phyloP scores from a whole-genome alignment of 495 filamentous ascomycete genomes.

The Amorphotheca resinae region DNA sequence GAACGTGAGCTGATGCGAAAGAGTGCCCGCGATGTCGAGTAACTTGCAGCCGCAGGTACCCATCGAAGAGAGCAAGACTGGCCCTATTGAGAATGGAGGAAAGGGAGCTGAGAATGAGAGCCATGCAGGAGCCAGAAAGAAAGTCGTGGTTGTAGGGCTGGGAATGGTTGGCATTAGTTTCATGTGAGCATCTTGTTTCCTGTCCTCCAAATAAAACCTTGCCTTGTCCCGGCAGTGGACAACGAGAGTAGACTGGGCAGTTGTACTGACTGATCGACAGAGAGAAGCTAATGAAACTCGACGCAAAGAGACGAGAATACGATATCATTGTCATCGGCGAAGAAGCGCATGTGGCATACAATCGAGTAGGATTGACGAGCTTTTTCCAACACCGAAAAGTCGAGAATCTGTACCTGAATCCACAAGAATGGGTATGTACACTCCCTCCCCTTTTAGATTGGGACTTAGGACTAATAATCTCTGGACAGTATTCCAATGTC shows the following conservation, averaged over 20 bases:
- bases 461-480: conserved; percentile 1
- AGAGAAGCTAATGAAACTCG: conserved; percentile 84
- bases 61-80: conserved; percentile 10
- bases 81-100: conserved; percentile 18
- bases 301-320: conserved; percentile 63
- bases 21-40: conserved; percentile 8
- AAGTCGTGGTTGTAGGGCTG: conserved; percentile 76
- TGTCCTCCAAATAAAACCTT: conserved; percentile 1
- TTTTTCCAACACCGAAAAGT: conserved; percentile 88
- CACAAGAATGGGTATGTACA: conserved; percentile 54
- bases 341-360: conserved; percentile 86
- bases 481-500: no score
- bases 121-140: conserved; percentile 36
- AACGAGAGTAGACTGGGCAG: no score
- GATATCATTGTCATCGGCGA: conserved; percentile 88
- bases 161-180: conserved; percentile 95
- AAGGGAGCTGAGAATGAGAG: conserved; percentile 11
- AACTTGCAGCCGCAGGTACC: conserved; percentile 18
- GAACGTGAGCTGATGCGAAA: background rate
- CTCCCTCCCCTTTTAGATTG: background rate
- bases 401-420: conserved; percentile 84
- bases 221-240: no score
- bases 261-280: conserved; percentile 25
- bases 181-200: conserved; percentile 49
- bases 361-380: conserved; percentile 85